These are phyloP conservation scores for Mortierella sp. DNA, from an alignment of 371 early-diverging fungal genomes.

Conservation along the genomic window DNA sequence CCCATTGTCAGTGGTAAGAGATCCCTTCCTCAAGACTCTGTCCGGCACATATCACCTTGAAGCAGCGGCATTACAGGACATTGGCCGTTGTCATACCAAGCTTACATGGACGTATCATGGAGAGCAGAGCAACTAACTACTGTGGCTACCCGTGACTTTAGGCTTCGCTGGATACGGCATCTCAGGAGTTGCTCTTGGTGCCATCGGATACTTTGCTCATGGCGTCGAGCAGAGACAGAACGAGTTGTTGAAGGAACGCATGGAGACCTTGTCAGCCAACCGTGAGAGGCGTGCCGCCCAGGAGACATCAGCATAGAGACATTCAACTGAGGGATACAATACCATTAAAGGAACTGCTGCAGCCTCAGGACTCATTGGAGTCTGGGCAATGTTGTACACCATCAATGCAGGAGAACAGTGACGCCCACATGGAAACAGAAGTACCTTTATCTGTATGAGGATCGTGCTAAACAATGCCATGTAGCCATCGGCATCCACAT, in stretches of 20 bases:
- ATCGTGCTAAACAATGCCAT: too few species aligned
- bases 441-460: too few species aligned
- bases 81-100: too few species aligned
- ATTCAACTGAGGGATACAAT: neutral
- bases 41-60: neutral
- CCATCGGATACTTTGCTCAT: slow-evolving; percentile 48
- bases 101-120: too few species aligned
- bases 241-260: slow-evolving; percentile 56
- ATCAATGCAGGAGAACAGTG: too few species aligned
- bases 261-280: slow-evolving; percentile 42
- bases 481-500: too few species aligned
- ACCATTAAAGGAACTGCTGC: neutral
- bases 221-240: slow-evolving; percentile 50
- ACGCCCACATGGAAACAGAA: too few species aligned
- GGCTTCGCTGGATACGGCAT: slow-evolving; percentile 51
- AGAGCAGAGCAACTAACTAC: neutral
- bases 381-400: too few species aligned
- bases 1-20: slow-evolving; percentile 50
- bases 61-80: neutral
- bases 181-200: slow-evolving; percentile 44
- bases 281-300: slow-evolving; percentile 47
- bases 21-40: neutral
- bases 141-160: slow-evolving; percentile 9
- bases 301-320: slow-evolving; percentile 33
- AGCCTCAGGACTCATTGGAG: too few species aligned